Base-by-base conservation (phyloP, 78 protist genomes). In the Cyanophora paradoxa region DNA sequence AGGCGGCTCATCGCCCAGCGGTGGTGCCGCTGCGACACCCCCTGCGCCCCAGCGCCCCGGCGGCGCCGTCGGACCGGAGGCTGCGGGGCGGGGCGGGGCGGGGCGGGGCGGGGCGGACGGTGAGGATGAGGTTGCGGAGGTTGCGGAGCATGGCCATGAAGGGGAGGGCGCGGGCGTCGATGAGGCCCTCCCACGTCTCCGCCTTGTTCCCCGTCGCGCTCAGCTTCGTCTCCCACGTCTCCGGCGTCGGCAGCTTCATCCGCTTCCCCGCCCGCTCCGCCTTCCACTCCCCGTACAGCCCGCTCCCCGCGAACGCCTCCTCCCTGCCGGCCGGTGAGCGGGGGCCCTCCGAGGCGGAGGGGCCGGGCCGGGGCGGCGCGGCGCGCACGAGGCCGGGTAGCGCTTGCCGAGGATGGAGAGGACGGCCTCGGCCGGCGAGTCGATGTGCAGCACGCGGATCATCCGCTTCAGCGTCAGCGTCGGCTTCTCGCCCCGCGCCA, bases 121-220 rank as follows among this genome's bases (percentile, higher is more conserved):
- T n/a, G n/a, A n/a, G n/a, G n/a, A n/a, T n/a, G n/a, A 90, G 48
- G 83, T 87, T 90, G 58, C 92, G 74, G 20, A 90, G 66, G 59
- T 90, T 90, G 65, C 95, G 83, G 22, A 90, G 76, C 95, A 90
- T 87, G 37, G 95, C 95, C 88, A 84, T 90, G 74, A 84, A 90
- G 24, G 95, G 95, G 28, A 90, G 77, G 68, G 85, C 82, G 42
- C 71, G 33, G 28, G 37, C 28, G 50, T 79, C 77, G 62, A 87
- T 68, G 34, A 90, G 80, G 39, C 72, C 78, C 52, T 85, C 87
- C 95, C 95, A 90, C 22, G 88, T 70, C 7, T 34, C 54, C 22
- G 83, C 57, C 4, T 40, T 77, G 85, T 90, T 90, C 40, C 95
- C 95, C 56, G 3, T 73, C 10, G 57, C 79, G 1, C 88, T 64